A percentile compares a stretch with the other conserved stretches of the same genome.
These are phyloP conservation scores for Stephanodiscus triporus DNA, from an alignment of 108 stramenopile genomes.

Conservation along the genomic window DNA sequence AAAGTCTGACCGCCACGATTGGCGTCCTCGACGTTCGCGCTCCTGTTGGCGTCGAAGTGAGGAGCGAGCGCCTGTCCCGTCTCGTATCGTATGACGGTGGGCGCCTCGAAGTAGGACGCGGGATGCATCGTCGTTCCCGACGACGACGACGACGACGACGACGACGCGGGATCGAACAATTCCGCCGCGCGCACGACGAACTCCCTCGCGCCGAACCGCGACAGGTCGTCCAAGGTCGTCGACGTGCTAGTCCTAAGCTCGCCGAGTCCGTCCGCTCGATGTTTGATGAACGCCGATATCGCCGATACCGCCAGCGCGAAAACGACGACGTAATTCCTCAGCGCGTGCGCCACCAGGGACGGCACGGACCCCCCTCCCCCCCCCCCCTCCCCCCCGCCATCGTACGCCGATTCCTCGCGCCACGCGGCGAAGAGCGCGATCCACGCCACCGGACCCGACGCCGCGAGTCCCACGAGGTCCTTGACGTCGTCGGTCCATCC, in stretches of 20 bases:
- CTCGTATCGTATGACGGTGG: constrained; percentile 79
- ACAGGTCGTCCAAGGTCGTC: constrained; percentile 70
- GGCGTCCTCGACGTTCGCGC: constrained; percentile 72
- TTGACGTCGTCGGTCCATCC: constrained; percentile 79
- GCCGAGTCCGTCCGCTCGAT: constrained; percentile 59
- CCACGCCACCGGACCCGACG: constrained; percentile 80
- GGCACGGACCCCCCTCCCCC: neutral
- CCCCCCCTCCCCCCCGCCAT: no score
- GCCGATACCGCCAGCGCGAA: constrained; percentile 49
- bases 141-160: neutral
- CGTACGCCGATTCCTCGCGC: constrained; percentile 60
- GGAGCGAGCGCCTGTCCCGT: constrained; percentile 68
- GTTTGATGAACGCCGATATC: constrained; percentile 57
- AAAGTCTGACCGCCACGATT: constrained; percentile 84
- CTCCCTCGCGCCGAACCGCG: constrained; percentile 41
- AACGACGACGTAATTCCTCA: constrained; percentile 64
- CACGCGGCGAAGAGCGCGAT: constrained; percentile 61
- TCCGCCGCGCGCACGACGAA: constrained; percentile 63
- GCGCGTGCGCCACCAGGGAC: constrained; percentile 57
- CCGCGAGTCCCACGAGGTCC: constrained; percentile 70
- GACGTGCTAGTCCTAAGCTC: constrained; percentile 70
- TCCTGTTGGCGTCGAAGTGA: constrained; percentile 82
- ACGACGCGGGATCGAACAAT: constrained; percentile 46
- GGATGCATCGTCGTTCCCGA: constrained; percentile 19
- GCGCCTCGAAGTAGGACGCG: constrained; percentile 73